Evolutionary conservation across 768 basidiomycete species (phyloP).

Genomic region (Hebeloma cylindrosporum): DNA sequence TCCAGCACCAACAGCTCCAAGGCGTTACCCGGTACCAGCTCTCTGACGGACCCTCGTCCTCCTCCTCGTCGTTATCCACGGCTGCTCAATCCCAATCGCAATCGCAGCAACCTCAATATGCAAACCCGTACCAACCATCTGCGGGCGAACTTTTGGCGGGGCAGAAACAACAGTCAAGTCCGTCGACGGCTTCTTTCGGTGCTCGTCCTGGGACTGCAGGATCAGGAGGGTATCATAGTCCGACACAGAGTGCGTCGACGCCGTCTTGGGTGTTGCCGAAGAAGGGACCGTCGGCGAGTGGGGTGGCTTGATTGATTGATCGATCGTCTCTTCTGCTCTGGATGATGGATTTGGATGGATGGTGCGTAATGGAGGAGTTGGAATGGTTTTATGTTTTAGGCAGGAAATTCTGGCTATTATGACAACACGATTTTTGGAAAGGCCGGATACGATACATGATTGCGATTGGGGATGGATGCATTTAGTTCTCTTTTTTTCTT

Average conservation of each 20-base stretch:
- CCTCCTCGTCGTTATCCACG: neutral
- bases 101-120: slow-evolving; percentile 18
- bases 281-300: slow-evolving; percentile 23
- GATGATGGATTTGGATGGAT: too few species aligned
- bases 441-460: too few species aligned
- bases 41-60: slow-evolving; percentile 16
- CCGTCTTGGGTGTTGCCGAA: slow-evolving; percentile 50
- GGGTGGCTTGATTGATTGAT: neutral
- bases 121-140: neutral
- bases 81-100: slow-evolving; percentile 18
- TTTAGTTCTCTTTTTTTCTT: too few species aligned
- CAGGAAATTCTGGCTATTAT: too few species aligned
- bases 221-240: slow-evolving; percentile 15
- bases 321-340: neutral
- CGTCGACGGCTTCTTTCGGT: neutral
- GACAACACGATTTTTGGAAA: too few species aligned
- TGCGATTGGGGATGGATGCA: too few species aligned
- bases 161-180: too few species aligned
- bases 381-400: too few species aligned
- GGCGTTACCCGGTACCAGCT: slow-evolving; percentile 11
- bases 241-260: slow-evolving; percentile 19
- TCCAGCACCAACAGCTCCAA: slow-evolving; percentile 25
- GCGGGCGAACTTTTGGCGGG: too few species aligned
- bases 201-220: neutral
- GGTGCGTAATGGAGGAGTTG: too few species aligned